Evolutionary conservation across 2,329 filamentous ascomycete genomes (phyloP).

Genomic region (Cyanodermella asteris): DNA sequence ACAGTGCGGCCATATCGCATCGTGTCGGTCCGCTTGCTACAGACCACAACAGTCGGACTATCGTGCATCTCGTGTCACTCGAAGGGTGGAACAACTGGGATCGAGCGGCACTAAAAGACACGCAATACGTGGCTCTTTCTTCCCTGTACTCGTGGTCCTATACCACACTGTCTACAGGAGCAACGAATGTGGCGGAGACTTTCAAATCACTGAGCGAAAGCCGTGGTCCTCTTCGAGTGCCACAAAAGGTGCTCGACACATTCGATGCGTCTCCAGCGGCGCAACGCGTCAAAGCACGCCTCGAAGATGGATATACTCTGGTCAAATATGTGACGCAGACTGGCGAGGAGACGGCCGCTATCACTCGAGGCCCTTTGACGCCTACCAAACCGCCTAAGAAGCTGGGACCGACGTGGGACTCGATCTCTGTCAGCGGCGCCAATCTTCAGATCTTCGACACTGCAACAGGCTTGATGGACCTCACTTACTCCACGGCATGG

Average conservation of each 20-base stretch:
- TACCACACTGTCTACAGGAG: constrained; percentile 14
- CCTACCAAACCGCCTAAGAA: constrained; percentile 9
- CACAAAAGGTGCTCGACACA: neutral
- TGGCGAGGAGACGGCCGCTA: constrained; percentile 19
- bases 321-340: constrained; percentile 15
- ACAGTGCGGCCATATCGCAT: constrained; percentile 15
- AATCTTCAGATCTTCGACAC: constrained; percentile 21
- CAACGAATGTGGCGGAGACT: constrained; percentile 15
- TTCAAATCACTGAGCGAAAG: constrained; percentile 2
- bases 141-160: constrained; percentile 23
- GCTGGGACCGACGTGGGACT: constrained; percentile 2
- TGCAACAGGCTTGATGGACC: constrained; percentile 20
- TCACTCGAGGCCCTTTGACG: constrained; percentile 19
- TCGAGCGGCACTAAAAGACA: too few relatives aligned
- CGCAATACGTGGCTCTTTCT: constrained; percentile 17
- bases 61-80: constrained; percentile 18
- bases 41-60: constrained; percentile 10
- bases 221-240: constrained; percentile 7
- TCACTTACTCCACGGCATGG: constrained; percentile 24
- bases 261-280: neutral
- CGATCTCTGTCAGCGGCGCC: constrained; percentile 14
- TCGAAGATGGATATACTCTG: constrained; percentile 21
- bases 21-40: constrained; percentile 15
- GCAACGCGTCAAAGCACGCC: constrained; percentile 6
- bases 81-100: constrained; percentile 13